Conservation (phyloP, 2,329 filamentous ascomycete species). For the Pseudogymnoascus sp. region DNA sequence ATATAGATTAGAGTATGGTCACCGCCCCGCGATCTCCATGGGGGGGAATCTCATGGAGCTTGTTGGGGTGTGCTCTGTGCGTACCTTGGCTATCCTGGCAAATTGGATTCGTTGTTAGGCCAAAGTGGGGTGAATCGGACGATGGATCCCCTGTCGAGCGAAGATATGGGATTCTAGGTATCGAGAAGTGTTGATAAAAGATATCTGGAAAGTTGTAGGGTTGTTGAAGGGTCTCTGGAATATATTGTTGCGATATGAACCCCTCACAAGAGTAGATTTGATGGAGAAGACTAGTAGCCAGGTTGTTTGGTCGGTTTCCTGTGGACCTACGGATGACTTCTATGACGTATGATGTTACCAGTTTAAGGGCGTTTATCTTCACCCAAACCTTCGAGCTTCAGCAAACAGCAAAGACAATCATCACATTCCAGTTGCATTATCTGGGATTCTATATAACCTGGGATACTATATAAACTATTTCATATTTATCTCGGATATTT, state of each 20-base stretch:
- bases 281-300: neutral
- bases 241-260: neutral
- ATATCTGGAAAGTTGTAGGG: neutral
- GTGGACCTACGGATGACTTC: neutral
- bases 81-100: constrained; percentile 7
- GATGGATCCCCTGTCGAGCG: neutral
- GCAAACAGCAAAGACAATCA: neutral
- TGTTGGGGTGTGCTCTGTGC: constrained; percentile 6
- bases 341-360: neutral
- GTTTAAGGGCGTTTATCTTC: neutral
- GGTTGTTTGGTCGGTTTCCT: neutral
- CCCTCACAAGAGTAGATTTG: neutral
- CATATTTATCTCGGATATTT: neutral
- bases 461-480: neutral
- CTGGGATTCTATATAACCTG: neutral
- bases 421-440: neutral
- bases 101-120: constrained; percentile 1
- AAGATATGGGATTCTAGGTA: neutral
- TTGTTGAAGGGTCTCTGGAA: neutral
- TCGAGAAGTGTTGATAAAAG: neutral
- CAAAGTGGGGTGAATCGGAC: constrained; percentile 1
- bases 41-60: neutral
- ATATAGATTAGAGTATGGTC: constrained; percentile 5
- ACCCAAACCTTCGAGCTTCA: neutral
- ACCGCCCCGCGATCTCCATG: constrained; percentile 5